A percentile compares a stretch with the other conserved stretches of the same genome.
Evolutionary conservation across 1,284 basidiomycete genomes (phyloP).

Genomic region (Hemileia vastatrix): DNA sequence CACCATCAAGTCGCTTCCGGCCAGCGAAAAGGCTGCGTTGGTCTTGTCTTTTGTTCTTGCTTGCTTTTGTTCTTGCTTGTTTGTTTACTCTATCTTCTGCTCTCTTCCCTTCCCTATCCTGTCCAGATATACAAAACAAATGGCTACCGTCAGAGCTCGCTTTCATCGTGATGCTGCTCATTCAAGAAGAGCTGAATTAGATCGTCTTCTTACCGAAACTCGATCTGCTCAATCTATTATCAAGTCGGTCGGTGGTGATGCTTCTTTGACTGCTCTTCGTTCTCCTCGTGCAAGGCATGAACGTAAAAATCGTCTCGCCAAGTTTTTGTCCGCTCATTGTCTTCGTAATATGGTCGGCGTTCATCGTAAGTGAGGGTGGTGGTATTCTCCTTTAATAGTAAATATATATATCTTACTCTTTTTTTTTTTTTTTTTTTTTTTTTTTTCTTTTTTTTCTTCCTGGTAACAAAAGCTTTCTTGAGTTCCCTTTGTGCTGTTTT

Average conservation of each 20-base stretch:
- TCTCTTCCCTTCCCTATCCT: background rate
- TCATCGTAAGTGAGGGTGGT: conserved; percentile 6
- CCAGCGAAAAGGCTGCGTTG: conserved; percentile 11
- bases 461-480: conserved; percentile 28
- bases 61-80: background rate
- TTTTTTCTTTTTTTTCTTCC: conserved; percentile 2
- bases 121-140: conserved; percentile 14
- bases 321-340: conserved; percentile 16
- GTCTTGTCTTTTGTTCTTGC: background rate
- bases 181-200: conserved; percentile 14
- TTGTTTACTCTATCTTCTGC: background rate
- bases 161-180: conserved; percentile 13
- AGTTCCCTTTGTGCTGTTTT: conserved; percentile 24
- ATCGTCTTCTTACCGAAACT: conserved; percentile 11
- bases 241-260: conserved; percentile 14
- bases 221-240: conserved; percentile 11
- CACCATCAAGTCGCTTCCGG: conserved; percentile 16
- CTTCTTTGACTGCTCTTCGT: conserved; percentile 1
- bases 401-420: background rate
- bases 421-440: background rate
- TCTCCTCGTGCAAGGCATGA: conserved; percentile 15
- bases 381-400: background rate
- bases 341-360: conserved; percentile 18
- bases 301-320: conserved; percentile 1
- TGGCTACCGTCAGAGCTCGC: conserved; percentile 9